A percentile compares a stretch with the other conserved stretches of the same genome.
These are phyloP conservation scores for Spatholobus suberectus DNA, from an alignment of 306 rosid genomes.

Conservation along the genomic window DNA sequence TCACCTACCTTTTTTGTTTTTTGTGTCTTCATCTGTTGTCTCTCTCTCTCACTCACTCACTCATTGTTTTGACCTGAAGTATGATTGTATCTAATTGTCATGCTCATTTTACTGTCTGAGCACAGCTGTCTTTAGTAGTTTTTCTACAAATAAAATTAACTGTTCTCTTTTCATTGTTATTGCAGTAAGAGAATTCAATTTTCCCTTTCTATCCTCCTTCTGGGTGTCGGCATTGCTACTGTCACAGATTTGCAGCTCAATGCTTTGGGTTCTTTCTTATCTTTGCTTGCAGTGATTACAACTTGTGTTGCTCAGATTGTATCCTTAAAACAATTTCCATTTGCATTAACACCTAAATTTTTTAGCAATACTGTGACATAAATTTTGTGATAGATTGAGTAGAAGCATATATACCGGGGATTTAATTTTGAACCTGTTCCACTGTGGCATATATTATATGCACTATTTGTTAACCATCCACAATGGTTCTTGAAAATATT, in stretches of 20 bases:
- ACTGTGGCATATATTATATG: not conserved
- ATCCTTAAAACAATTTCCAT: constrained; percentile 58
- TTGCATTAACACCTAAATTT: not conserved
- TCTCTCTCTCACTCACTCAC: constrained; percentile 6
- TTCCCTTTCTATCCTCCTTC: constrained; percentile 76
- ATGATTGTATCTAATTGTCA: not conserved
- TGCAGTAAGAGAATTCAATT: constrained; percentile 89
- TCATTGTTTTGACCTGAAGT: not conserved
- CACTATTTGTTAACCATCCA: constrained; percentile 29
- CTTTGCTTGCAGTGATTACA: constrained; percentile 87
- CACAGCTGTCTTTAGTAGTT: constrained; percentile 1
- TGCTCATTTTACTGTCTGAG: constrained; percentile 1
- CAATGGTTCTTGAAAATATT: constrained; percentile 26
- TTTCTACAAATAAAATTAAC: constrained; percentile 30
- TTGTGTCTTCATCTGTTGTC: not conserved
- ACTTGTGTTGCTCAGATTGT: constrained; percentile 98
- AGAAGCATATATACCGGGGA: not conserved
- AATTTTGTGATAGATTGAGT: constrained; percentile 6
- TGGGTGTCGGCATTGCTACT: constrained; percentile 96
- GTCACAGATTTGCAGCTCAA: constrained; percentile 94
- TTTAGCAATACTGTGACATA: not conserved
- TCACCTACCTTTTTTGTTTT: not conserved
- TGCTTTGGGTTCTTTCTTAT: constrained; percentile 80
- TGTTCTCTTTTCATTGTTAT: constrained; percentile 39
- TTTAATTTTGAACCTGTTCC: constrained; percentile 19